Evolutionary conservation across 345 rosid species (phyloP).

Genomic region (Camelina sativa): DNA sequence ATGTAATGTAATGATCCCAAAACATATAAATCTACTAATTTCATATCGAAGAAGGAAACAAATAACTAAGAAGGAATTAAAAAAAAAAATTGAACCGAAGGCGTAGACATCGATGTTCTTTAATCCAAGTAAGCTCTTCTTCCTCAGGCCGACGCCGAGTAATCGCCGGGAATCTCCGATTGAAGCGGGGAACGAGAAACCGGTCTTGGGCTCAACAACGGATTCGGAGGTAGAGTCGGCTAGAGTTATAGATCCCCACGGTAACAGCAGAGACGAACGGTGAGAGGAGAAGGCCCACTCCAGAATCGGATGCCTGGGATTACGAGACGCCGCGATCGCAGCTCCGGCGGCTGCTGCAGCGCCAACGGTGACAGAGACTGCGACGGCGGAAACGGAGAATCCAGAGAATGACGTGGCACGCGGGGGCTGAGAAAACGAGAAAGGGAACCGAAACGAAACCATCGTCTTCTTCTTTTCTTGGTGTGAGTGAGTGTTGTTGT

Average conservation of each 20-base stretch:
- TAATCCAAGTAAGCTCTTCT: slow-evolving; percentile 70
- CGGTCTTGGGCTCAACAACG: slow-evolving; percentile 65
- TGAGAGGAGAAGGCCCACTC: slow-evolving; percentile 48
- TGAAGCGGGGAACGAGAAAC: slow-evolving; percentile 65
- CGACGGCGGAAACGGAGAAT: slow-evolving; percentile 45
- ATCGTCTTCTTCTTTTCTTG: slow-evolving; percentile 44
- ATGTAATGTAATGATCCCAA: too few species aligned
- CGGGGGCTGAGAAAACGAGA: slow-evolving; percentile 79
- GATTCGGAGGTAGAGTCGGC: slow-evolving; percentile 59
- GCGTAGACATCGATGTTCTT: slow-evolving; percentile 89
- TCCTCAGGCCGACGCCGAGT: slow-evolving; percentile 81
- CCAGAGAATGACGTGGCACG: slow-evolving; percentile 42
- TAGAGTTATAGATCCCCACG: slow-evolving; percentile 71
- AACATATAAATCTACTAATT: too few species aligned
- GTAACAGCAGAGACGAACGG: slow-evolving; percentile 45
- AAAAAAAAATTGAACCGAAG: slow-evolving; percentile 40
- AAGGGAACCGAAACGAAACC: slow-evolving; percentile 82
- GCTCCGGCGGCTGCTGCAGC: slow-evolving; percentile 47
- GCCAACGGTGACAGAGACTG: slow-evolving; percentile 47
- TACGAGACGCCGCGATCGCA: slow-evolving; percentile 51
- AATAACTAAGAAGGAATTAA: too few species aligned
- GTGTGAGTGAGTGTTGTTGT: slow-evolving; percentile 10
- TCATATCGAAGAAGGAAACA: too few species aligned
- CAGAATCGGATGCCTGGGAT: slow-evolving; percentile 47
- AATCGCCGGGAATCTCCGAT: slow-evolving; percentile 59